A percentile compares a stretch with the other conserved stretches of the same genome.
Evolutionary conservation across 495 filamentous ascomycete genomes (phyloP).

Genomic region (Hyaloscypha variabilis): DNA sequence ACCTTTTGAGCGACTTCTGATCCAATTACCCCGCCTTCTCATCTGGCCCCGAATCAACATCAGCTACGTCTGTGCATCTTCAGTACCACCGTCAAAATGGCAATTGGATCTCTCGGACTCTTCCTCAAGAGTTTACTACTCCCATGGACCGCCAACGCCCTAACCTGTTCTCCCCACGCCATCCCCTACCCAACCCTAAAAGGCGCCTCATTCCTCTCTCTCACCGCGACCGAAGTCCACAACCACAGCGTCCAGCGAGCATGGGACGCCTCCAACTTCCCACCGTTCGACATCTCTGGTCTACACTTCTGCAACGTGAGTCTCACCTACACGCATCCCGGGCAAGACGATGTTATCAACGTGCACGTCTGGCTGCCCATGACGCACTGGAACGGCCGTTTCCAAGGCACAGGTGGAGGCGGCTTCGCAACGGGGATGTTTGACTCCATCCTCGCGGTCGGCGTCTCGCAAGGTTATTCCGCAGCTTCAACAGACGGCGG

Average conservation of each 20-base stretch:
- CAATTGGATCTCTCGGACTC: no score
- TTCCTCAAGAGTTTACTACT: no score
- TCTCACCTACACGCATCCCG: constrained; percentile 46
- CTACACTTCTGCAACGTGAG: constrained; percentile 48
- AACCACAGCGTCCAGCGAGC: background rate
- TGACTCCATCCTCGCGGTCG: constrained; percentile 14
- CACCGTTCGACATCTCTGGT: no score
- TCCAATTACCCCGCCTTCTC: no score
- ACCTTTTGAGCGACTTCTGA: no score
- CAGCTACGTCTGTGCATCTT: no score
- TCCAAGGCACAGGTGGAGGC: constrained; percentile 46
- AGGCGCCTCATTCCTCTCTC: background rate
- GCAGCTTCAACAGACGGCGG: constrained; percentile 46
- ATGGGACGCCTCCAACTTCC: no score
- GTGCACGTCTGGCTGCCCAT: constrained; percentile 42
- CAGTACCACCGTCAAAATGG: no score
- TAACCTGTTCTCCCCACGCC: no score
- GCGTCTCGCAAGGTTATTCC: constrained; percentile 41
- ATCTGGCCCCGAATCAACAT: no score
- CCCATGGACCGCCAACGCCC: no score
- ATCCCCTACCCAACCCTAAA: background rate
- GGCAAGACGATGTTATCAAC: constrained; percentile 38
- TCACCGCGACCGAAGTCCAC: background rate
- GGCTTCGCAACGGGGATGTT: constrained; percentile 38
- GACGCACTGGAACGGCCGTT: constrained; percentile 42